Percentiles rank a stretch among this genome's conserved stretches.
Conservation (phyloP, 2,329 filamentous ascomycete species). For the Rhinocladiella similis region DNA sequence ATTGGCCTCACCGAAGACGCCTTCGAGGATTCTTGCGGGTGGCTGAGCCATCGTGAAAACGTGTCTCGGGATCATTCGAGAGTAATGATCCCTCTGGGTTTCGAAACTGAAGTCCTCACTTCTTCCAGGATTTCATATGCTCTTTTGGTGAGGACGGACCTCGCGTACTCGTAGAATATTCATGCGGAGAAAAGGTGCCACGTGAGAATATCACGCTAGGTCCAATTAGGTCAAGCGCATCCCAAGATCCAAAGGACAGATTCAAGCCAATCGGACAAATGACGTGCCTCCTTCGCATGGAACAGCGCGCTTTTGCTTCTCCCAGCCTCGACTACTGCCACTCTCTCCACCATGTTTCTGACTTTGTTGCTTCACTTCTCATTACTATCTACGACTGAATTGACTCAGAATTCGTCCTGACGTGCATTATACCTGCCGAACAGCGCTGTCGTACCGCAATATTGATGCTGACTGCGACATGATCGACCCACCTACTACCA, state of each 20-base stretch:
- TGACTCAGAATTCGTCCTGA: not conserved
- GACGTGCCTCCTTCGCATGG: not conserved
- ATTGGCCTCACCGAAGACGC: conserved; percentile 57
- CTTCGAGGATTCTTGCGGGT: conserved; percentile 56
- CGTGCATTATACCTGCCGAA: not conserved
- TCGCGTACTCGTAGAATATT: not conserved
- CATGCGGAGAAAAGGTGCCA: conserved; percentile 1
- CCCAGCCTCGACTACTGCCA: conserved; percentile 5
- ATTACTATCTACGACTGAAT: not conserved
- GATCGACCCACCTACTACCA: not conserved
- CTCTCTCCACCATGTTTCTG: not conserved
- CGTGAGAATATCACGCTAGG: not conserved
- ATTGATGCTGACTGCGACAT: conserved; percentile 1
- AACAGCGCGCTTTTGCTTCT: conserved; percentile 6
- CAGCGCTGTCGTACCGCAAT: not conserved
- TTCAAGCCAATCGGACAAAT: conserved; percentile 8
- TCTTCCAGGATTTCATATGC: not conserved
- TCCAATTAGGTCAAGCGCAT: not conserved
- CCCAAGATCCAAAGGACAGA: not conserved
- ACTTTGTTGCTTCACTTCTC: not conserved
- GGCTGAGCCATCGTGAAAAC: conserved; percentile 26
- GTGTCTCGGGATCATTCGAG: conserved; percentile 8
- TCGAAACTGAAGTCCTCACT: too few relatives aligned
- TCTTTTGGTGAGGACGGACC: not conserved
- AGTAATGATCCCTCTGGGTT: not conserved